Percentiles rank a stretch among this genome's conserved stretches.
Evolutionary conservation across 345 rosid species (phyloP).

Genomic region (Citrus trifoliata): DNA sequence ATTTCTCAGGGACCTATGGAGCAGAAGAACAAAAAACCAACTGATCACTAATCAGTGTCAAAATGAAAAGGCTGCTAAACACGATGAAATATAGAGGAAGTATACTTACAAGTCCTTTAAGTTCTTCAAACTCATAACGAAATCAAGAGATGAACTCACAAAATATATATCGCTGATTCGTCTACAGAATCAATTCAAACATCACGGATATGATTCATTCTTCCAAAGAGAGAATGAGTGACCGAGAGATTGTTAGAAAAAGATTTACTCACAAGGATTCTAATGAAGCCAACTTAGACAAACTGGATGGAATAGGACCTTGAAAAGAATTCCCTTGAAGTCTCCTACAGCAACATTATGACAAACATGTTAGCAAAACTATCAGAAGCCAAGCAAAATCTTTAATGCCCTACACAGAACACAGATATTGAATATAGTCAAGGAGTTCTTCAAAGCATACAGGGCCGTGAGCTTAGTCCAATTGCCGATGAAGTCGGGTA

Average conservation of each 20-base stretch:
- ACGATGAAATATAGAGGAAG: neutral
- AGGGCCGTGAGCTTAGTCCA: conserved; percentile 24
- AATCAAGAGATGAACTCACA: conserved; percentile 41
- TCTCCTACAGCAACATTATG: conserved; percentile 41
- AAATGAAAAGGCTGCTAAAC: neutral
- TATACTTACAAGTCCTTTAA: conserved; percentile 38
- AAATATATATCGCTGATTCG: conserved; percentile 31
- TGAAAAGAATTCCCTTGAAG: conserved; percentile 43
- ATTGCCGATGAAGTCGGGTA: conserved; percentile 37
- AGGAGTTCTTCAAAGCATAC: conserved; percentile 12
- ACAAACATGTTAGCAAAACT: neutral
- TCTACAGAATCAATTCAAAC: conserved; percentile 17
- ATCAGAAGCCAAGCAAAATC: neutral
- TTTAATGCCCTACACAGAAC: neutral
- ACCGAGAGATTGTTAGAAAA: neutral
- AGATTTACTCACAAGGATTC: conserved; percentile 30
- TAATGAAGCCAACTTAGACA: conserved; percentile 30
- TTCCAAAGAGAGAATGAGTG: neutral
- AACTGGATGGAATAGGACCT: conserved; percentile 42
- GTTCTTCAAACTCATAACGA: conserved; percentile 31
- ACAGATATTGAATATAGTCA: too few species aligned
- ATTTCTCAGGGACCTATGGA: conserved; percentile 25
- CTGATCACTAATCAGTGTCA: neutral
- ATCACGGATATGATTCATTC: neutral
- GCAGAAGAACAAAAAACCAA: neutral